Evolutionary conservation across 2,329 filamentous ascomycete species (phyloP), one percentile per base, ranked within the genome.

Genomic region (Paramyrothecium roridum): DNA sequence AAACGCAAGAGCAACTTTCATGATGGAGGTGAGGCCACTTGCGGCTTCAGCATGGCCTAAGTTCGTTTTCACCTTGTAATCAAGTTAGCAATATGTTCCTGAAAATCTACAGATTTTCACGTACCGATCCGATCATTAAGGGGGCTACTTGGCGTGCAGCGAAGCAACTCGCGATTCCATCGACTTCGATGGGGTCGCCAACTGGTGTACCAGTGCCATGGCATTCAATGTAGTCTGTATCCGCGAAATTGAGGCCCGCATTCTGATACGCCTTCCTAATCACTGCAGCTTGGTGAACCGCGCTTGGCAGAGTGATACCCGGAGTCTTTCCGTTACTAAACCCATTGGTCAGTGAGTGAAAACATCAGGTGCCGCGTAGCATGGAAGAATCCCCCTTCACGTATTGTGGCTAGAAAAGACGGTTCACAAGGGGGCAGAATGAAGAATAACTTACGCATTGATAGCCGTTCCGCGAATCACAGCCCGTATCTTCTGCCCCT

Each of bases 291-390:
- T 82, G 80, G 2, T 75, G 73, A 1, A 65, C 63, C 0, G 66
- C 64, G 40, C 70, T 82, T 0, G 83, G 83, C 54, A 80, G 71
- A 0, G 81, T 83, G 53, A 85, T 80, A 2, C 80, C 80, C 59
- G 62, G 75, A 2, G 69, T 70, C 2, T 62, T 68, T 19, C 79
- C 80, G 52, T 86, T 82, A 37, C 63, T 65, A 13, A 23, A 8
- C 11, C 13, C 20, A 17, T n/a, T 45, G 45, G 52, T 65, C 33
- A 63, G 56, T 45, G 1, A 37, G 33, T 8, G 33, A 10, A 16
- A 10, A 16, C 8, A 37, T 37, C 33, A 37, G 16, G 16, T 10
- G 33, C 33, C 8, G 8, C 8, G 16, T 37, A 37, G 16, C 16
- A 37, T 10, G 33, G 33, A 10, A 16, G 33, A 10, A 37, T 16